These are phyloP conservation scores for Calonectria ilicicola DNA, from an alignment of 2,329 filamentous ascomycete species.

Conservation along the genomic window DNA sequence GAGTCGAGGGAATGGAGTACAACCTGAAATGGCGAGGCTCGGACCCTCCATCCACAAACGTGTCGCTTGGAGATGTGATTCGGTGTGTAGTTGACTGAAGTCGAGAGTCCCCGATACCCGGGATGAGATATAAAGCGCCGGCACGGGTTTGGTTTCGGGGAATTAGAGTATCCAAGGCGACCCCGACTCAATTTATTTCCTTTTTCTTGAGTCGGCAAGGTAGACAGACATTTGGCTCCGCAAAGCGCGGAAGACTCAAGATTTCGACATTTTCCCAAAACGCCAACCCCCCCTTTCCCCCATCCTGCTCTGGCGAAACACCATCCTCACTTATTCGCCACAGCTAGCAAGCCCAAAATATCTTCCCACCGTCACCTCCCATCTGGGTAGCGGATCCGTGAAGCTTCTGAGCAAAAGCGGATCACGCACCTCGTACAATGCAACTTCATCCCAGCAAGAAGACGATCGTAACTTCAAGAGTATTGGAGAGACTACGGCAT, in stretches of 20 bases:
- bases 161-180: slow-evolving; percentile 32
- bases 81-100: slow-evolving; percentile 28
- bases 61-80: slow-evolving; percentile 40
- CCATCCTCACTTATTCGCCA: slow-evolving; percentile 4
- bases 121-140: slow-evolving; percentile 40
- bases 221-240: slow-evolving; percentile 26
- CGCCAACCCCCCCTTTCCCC: not conserved
- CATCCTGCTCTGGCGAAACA: slow-evolving; percentile 3
- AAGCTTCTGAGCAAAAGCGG: slow-evolving; percentile 10
- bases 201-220: slow-evolving; percentile 29
- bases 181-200: slow-evolving; percentile 28
- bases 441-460: slow-evolving; percentile 28
- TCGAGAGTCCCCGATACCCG: slow-evolving; percentile 40
- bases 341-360: slow-evolving; percentile 8
- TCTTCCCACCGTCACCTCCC: slow-evolving; percentile 11
- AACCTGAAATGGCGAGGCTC: slow-evolving; percentile 23
- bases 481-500: slow-evolving; percentile 26
- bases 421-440: slow-evolving; percentile 26
- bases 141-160: slow-evolving; percentile 30
- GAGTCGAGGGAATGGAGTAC: slow-evolving; percentile 16
- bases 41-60: slow-evolving; percentile 40
- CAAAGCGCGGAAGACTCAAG: slow-evolving; percentile 26
- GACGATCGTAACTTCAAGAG: slow-evolving; percentile 43
- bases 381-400: slow-evolving; percentile 32
- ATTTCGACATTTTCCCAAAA: slow-evolving; percentile 22